Percentiles rank a stretch among this genome's conserved stretches.
Evolutionary conservation across 2,329 filamentous ascomycete genomes (phyloP).

Genomic region (Cladosporium velox): DNA sequence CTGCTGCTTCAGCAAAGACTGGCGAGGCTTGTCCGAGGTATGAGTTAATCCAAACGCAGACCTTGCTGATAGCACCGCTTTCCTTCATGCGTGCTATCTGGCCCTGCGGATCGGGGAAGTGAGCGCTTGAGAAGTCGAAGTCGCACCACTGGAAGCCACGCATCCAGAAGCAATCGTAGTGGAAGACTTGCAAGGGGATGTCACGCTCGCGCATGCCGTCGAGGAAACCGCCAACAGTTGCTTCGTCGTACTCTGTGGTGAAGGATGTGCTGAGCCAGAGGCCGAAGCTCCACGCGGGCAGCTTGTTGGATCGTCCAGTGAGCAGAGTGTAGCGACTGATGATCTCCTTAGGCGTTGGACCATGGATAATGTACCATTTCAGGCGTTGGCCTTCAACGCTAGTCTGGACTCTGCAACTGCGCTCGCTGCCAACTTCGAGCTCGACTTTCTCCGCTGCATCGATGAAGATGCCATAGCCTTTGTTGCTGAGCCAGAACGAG

Average conservation of each 20-base stretch:
- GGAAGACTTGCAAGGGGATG: constrained; percentile 70
- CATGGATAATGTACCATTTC: constrained; percentile 74
- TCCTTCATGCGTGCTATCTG: constrained; percentile 67
- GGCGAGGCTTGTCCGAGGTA: constrained; percentile 71
- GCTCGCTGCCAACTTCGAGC: constrained; percentile 72
- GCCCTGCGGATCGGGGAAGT: constrained; percentile 67
- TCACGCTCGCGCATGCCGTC: constrained; percentile 67
- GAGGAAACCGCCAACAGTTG: constrained; percentile 67
- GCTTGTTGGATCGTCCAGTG: constrained; percentile 64
- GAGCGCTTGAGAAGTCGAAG: constrained; percentile 68
- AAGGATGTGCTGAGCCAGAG: constrained; percentile 77
- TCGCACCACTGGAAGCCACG: constrained; percentile 75
- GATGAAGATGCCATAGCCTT: constrained; percentile 77
- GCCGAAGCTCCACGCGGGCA: constrained; percentile 74
- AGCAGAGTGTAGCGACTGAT: constrained; percentile 66
- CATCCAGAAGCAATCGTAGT: constrained; percentile 80
- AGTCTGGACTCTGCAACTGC: constrained; percentile 70
- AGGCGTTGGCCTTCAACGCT: constrained; percentile 68
- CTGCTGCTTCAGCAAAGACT: constrained; percentile 64
- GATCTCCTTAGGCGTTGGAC: constrained; percentile 70
- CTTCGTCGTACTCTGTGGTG: constrained; percentile 71
- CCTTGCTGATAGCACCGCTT: constrained; percentile 59
- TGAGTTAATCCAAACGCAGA: constrained; percentile 76
- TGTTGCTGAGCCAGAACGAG: constrained; percentile 68
- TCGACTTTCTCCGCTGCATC: constrained; percentile 70